Percentiles rank a stretch among this genome's conserved stretches.
phyloP scores from a whole-genome alignment of 805 yeast genomes.

The Yamadazyma sp. region DNA sequence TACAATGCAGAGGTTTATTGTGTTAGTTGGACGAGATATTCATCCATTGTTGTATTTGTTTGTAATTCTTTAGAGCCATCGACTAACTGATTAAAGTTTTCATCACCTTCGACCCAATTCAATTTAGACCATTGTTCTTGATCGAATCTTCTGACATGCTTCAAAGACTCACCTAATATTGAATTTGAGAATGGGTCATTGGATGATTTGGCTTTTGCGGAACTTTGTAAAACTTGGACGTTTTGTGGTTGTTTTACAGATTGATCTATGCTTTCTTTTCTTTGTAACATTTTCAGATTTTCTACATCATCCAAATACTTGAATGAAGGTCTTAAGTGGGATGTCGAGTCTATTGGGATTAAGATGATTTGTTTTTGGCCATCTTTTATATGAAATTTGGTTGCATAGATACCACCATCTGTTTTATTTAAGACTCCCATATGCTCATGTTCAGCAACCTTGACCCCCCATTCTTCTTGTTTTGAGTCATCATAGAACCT shows the following conservation, averaged over 20 bases:
- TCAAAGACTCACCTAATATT: conserved; percentile 38
- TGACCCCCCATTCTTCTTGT: conserved; percentile 60
- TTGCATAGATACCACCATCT: conserved; percentile 45
- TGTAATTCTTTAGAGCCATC: conserved; percentile 13
- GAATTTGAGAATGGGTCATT: conserved; percentile 16
- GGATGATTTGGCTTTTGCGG: conserved; percentile 25
- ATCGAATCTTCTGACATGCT: conserved; percentile 36
- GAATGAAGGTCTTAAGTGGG: conserved; percentile 81
- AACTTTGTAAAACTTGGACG: conserved; percentile 40
- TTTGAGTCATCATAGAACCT: conserved; percentile 66
- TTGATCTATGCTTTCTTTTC: conserved; percentile 33
- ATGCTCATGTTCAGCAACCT: conserved; percentile 56
- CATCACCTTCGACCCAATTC: conserved; percentile 25
- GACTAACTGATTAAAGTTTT: background rate
- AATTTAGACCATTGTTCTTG: conserved; percentile 40
- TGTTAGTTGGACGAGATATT: conserved; percentile 23
- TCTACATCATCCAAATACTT: conserved; percentile 67
- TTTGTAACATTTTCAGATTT: conserved; percentile 39
- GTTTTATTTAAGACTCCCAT: conserved; percentile 64
- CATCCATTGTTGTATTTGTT: conserved; percentile 22
- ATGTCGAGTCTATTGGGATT: conserved; percentile 60
- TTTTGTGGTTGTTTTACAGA: conserved; percentile 21
- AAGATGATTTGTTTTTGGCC: conserved; percentile 48
- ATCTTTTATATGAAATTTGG: conserved; percentile 18
- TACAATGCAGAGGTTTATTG: conserved; percentile 5